Evolutionary conservation across 2,329 filamentous ascomycete genomes (phyloP), one percentile per base, ranked within the genome.

Genomic region (Berkeleyomyces rouxiae): DNA sequence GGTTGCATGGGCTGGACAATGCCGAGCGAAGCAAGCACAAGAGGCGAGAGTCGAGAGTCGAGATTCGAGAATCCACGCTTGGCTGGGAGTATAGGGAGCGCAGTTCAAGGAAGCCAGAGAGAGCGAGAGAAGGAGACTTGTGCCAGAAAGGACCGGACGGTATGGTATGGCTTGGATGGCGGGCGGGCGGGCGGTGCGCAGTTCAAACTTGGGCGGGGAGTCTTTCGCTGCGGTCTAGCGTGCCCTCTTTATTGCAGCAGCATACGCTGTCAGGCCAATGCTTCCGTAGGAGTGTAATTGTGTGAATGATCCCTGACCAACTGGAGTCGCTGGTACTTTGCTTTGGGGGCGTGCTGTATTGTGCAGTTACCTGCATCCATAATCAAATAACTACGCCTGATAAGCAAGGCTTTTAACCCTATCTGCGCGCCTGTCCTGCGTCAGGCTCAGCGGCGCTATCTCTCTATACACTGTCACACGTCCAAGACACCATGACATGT

Each of bases 351-450:
- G n/a, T 7, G 51, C 51, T 16, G 51, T 55, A 23, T 2, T 23
- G 23, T 23, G 2, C 23, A 23, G 23, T 23, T 23, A 23, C 23
- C 2, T 23, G 23, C 2, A 23, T 23, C 23, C 23, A 23, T 23
- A 2, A 23, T 23, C 23, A 23, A 23, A 23, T 23, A 23, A 23
- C 23, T 23, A 55, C n/a, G 33, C 51, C 36, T 37, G 33, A 55
- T 55, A 39, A n/a, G 51, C 33, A 55, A 55, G 51, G 51, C 36
- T 55, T 36, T 53, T 55, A 55, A 55, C 51, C 51, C 51, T 55
- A 55, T 37, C 13, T 39, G 10, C 16, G 4, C 16, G 16, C 13
- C 5, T 11, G 11, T 55, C 39, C 33, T 39, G n/a, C 16, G 2
- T 4, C 3, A 51, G 9, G n/a, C 47, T 7, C 3, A 3, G 43